Base-by-base conservation (phyloP, 2,329 filamentous ascomycete species). In the Cordyceps cicadae region DNA sequence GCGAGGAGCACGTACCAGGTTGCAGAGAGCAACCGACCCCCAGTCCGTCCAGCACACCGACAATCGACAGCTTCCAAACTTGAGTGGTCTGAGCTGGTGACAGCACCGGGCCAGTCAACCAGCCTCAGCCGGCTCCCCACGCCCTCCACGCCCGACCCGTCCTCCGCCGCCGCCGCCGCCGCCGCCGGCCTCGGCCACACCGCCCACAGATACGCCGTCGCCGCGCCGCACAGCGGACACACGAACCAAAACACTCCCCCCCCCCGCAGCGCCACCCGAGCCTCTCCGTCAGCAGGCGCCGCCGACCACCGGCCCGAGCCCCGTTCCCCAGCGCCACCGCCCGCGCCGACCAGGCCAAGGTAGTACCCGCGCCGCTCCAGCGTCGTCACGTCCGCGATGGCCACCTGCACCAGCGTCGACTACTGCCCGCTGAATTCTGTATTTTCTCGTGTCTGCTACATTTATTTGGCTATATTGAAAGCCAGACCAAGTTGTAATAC, bases 211-310 rank as follows among this genome's bases (percentile, higher is more conserved):
- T 57, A 57, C 1, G 12, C 54, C 3, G 21, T 43, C 5, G 54
- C 54, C 11, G 32, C 41, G 14, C 29, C 9, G 54, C 54, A 57
- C n/a, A 57, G 26, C 32, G 54, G 54, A 32, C 54, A 57, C 45
- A 57, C 54, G 34, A 57, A 57, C 54, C 54, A 57, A 17, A 57
- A 57, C 19, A 45, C 54, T 45, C n/a, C n/a, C n/a, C n/a, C n/a
- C n/a, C n/a, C n/a, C n/a, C n/a, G n/a, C 54, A 57, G 17, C 54
- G 54, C 54, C 54, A 57, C 8, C 54, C 54, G 15, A 57, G 15
- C 7, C 26, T 3, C 45, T 57, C 45, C 14, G 54, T 57, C 29
- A 57, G 32, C n/a, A n/a, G n/a, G 14, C 46, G 54, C 54, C 54
- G 54, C 54, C 54, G 19, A 57, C 54, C 7, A 57, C 29, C 1